Conservation (phyloP, 768 basidiomycete species). For the Tricholoma sp. region DNA sequence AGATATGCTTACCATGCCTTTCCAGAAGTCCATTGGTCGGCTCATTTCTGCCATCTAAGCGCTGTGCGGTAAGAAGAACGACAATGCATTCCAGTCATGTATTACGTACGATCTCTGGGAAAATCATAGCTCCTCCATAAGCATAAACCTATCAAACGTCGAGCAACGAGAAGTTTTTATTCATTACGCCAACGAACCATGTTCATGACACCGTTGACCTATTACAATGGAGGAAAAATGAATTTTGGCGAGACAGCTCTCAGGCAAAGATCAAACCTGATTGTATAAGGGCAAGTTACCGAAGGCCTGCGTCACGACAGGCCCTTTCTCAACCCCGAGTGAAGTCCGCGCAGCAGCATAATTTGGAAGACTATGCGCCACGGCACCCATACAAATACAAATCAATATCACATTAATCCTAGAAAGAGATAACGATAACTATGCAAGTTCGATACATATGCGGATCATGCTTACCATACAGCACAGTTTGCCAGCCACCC, state of each 20-base stretch:
- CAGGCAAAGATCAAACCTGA: conserved; percentile 19
- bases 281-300: conserved; percentile 31
- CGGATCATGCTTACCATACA: conserved; percentile 27
- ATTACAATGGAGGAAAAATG: conserved; percentile 4
- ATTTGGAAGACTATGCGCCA: conserved; percentile 52
- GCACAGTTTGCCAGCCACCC: conserved; percentile 42
- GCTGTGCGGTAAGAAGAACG: neutral
- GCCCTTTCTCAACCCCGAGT: conserved; percentile 24
- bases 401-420: conserved; percentile 60
- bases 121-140: conserved; percentile 51
- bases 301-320: conserved; percentile 33
- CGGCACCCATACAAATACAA: conserved; percentile 56
- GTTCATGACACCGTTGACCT: conserved; percentile 63
- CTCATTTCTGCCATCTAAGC: conserved; percentile 60
- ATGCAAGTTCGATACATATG: too few species aligned
- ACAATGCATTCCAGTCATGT: neutral
- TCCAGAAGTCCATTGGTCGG: conserved; percentile 66
- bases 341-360: conserved; percentile 35
- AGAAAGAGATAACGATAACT: neutral
- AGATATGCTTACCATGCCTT: conserved; percentile 44
- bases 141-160: conserved; percentile 38
- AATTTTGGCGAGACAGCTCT: conserved; percentile 10
- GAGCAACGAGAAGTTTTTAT: neutral
- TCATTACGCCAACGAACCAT: conserved; percentile 27
- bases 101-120: conserved; percentile 34